Base-by-base conservation (phyloP, 2,329 filamentous ascomycete species). In the Biscogniauxia sp. region DNA sequence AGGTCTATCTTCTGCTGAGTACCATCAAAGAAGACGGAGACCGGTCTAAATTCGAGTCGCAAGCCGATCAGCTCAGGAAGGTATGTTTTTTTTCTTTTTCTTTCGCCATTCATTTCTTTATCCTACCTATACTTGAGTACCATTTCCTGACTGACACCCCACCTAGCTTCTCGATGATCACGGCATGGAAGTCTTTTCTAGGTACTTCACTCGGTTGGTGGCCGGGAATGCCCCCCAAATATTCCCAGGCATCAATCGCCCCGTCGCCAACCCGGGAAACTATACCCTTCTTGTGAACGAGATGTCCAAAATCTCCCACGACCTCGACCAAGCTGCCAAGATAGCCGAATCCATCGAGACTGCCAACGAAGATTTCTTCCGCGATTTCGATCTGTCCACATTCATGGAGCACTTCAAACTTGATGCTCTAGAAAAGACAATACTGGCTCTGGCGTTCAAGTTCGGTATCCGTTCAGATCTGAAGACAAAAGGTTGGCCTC, bases 131-230 rank as follows among this genome's bases (percentile, higher is more conserved):
- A 8, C 20, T 28, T 45, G 13, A 45, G 52, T 19, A 11, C 50
- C 13, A n/a, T 51, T 54, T 66, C 70, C 51, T 71, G 58, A 20
- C 61, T 32, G 45, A 50, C 19, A 25, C 3, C 23, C 41, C 54
- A 41, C 64, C n/a, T 66, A 97, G 91, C 88, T 98, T 76, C 90
- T 98, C 80, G 89, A 97, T 86, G 93, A 94, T 72, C 89, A 96
- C 93, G 93, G 93, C 74, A 99, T 99, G 94, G 96, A 99, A 84
- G 93, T 97, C 74, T 97, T 93, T 76, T 88, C 92, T 63, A 96
- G 93, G 82, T 97, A 95, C 78, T 96, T 99, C 78, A 89, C 92
- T 77, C 92, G 94, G 78, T 84, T 98, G 75, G 87, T 99, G 73
- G 90, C 90, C 77, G 89, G 89, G 79, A 97, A 97, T 87, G 92